Conservation (phyloP, 2,329 filamentous ascomycete genomes). For the Colletotrichum scovillei region DNA sequence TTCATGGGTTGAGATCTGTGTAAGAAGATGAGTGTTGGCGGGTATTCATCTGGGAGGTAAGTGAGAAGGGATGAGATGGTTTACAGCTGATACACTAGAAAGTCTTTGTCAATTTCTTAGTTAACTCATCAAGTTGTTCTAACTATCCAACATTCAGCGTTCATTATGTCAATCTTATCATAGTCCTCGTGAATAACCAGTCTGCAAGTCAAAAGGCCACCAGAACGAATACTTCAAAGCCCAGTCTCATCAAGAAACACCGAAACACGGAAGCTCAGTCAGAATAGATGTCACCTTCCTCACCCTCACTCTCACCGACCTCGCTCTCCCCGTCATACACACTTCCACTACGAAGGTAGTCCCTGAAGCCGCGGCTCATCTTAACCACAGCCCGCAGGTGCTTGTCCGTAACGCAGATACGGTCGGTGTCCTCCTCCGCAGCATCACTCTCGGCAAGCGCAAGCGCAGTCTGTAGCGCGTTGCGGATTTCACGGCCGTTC, state of each 20-base stretch:
- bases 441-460: slow-evolving; percentile 43
- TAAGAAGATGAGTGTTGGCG: no score
- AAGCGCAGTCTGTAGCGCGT: slow-evolving; percentile 48
- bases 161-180: background rate
- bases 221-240: background rate
- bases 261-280: background rate
- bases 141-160: background rate
- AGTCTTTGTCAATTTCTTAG: background rate
- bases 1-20: no score
- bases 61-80: no score
- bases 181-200: background rate
- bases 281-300: slow-evolving; percentile 23
- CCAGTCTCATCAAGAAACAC: background rate
- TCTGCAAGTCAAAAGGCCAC: background rate
- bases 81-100: no score
- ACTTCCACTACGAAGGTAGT: slow-evolving; percentile 42
- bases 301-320: slow-evolving; percentile 28
- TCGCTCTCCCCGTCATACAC: slow-evolving; percentile 34
- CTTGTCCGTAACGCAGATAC: slow-evolving; percentile 37
- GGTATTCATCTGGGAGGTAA: no score
- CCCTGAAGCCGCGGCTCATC: slow-evolving; percentile 39
- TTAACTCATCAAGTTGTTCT: background rate
- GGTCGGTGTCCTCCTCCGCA: slow-evolving; percentile 33
- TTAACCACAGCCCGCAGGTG: slow-evolving; percentile 39
- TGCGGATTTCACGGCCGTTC: slow-evolving; percentile 47